Evolutionary conservation across 108 stramenopile species (phyloP), one percentile per base, ranked within the genome.

Genomic region (Nannochloropsis gaditana): DNA sequence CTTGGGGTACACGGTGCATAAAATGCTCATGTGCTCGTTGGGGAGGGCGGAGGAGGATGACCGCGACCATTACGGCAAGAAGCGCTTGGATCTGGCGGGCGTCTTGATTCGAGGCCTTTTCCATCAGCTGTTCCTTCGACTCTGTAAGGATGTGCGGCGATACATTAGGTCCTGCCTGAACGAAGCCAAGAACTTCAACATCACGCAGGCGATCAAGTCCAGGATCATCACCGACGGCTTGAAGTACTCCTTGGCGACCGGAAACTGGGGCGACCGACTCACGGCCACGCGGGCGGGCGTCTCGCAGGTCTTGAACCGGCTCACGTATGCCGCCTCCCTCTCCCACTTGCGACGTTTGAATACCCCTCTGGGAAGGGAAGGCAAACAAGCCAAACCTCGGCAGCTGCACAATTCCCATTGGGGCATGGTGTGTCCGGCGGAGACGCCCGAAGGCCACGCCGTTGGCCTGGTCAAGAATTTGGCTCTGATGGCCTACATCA

Each of bases 41-140:
- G 97, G 97, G 15, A 93, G 98, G 17, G 87, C 93, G 42, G 94
- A 95, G 41, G 96, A 98, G 87, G 98, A 99, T 92, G 99, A 99
- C 91, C 94, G 98, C 82, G 99, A 99, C 92, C 98, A 99, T 84
- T 99, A 97, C 92, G 99, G 98, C 84, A 99, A 99, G 94, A 99
- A 99, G 90, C 94, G 99, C 41, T 86, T 99, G 45, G 99, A 99
- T 93, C 91, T 99, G 91, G 98, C 98, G n/a, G 99, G 99, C 79
- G 95, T 97, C 11, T 87, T 99, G 80, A 86, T 99, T 42, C 96
- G 95, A 21, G 95, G 96, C 44, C 91, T 98, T 44, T 99, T 99
- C 89, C 93, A 97, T 44, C 87, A 95, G 82, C 92, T 99, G 47
- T 98, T 99, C 89, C 87, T 94, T 43, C 96, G 96, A 90, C 90